phyloP scores from a whole-genome alignment of 1,139 yeast species.

The Yamadazyma diospyri region DNA sequence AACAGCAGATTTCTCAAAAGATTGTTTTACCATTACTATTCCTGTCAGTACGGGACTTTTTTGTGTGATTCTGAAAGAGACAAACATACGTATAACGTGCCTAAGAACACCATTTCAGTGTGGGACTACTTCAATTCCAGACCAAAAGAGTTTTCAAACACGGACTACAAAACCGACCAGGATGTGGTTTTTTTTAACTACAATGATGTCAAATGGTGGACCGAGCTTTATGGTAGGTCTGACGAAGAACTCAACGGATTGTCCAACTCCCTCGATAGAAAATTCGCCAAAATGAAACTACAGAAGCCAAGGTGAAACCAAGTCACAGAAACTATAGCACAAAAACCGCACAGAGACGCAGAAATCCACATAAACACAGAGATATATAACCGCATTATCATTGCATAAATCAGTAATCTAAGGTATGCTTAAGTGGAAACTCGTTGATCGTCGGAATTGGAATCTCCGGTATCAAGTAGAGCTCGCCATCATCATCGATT shows the following conservation, averaged over 20 bases:
- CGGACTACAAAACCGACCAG: slow-evolving; percentile 33
- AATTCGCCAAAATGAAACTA: slow-evolving; percentile 38
- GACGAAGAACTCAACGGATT: slow-evolving; percentile 79
- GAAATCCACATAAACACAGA: not conserved
- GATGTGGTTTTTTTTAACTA: slow-evolving; percentile 64
- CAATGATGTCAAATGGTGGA: slow-evolving; percentile 81
- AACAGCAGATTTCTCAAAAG: slow-evolving; percentile 85
- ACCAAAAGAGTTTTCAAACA: slow-evolving; percentile 64
- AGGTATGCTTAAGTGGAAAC: slow-evolving; percentile 52
- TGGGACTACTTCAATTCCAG: slow-evolving; percentile 94
- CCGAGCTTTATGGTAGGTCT: slow-evolving; percentile 70
- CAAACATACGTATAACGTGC: slow-evolving; percentile 30
- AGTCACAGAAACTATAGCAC: not conserved
- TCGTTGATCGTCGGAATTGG: slow-evolving; percentile 61
- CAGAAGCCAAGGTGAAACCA: not conserved
- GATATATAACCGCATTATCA: not conserved
- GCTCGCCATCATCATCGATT: slow-evolving; percentile 81
- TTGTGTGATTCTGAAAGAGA: slow-evolving; percentile 74
- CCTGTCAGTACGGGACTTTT: slow-evolving; percentile 94
- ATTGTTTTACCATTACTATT: slow-evolving; percentile 79
- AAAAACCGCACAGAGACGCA: no score
- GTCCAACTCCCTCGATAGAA: slow-evolving; percentile 40
- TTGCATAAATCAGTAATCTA: slow-evolving; percentile 46
- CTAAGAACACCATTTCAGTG: slow-evolving; percentile 63
- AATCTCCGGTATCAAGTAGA: slow-evolving; percentile 70